Percentiles rank a stretch among this genome's conserved stretches.
These are phyloP conservation scores for Ganoderma lingzhi DNA, from an alignment of 1,284 basidiomycete species.

Conservation along the genomic window DNA sequence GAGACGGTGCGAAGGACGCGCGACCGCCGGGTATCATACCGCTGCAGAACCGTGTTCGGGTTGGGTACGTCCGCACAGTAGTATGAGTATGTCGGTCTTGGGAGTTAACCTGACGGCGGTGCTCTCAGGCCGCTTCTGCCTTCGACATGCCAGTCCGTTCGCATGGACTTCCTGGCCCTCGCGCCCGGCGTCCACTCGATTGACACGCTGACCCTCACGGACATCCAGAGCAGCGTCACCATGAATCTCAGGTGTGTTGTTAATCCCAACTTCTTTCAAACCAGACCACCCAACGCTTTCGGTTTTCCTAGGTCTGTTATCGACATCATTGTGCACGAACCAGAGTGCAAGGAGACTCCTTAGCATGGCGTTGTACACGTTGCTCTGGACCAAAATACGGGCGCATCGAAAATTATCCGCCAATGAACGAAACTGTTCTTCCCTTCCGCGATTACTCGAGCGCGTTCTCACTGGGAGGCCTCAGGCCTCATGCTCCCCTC, in stretches of 20 bases:
- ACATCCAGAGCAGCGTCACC: constrained; percentile 75
- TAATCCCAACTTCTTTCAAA: too few species aligned
- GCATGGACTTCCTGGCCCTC: constrained; percentile 86
- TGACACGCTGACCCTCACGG: constrained; percentile 76
- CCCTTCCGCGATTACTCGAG: too few species aligned
- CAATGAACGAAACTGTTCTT: too few species aligned
- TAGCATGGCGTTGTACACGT: neutral
- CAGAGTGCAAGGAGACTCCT: constrained; percentile 6
- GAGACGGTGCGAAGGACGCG: constrained; percentile 35
- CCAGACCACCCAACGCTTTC: neutral
- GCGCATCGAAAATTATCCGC: too few species aligned
- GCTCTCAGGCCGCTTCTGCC: constrained; percentile 76
- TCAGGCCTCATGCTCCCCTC: too few species aligned
- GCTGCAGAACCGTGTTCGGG: constrained; percentile 81
- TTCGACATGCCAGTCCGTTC: constrained; percentile 84
- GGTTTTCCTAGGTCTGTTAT: constrained; percentile 61
- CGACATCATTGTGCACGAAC: constrained; percentile 72
- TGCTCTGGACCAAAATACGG: too few species aligned
- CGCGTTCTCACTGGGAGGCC: too few species aligned
- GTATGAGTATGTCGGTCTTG: too few species aligned
- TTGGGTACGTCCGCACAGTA: constrained; percentile 83
- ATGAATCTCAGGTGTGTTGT: constrained; percentile 77
- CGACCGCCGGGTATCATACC: constrained; percentile 68
- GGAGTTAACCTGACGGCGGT: neutral
- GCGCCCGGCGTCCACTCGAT: constrained; percentile 83